Conservation (phyloP, 2,329 filamentous ascomycete genomes). For the Trichoderma semiorbis region DNA sequence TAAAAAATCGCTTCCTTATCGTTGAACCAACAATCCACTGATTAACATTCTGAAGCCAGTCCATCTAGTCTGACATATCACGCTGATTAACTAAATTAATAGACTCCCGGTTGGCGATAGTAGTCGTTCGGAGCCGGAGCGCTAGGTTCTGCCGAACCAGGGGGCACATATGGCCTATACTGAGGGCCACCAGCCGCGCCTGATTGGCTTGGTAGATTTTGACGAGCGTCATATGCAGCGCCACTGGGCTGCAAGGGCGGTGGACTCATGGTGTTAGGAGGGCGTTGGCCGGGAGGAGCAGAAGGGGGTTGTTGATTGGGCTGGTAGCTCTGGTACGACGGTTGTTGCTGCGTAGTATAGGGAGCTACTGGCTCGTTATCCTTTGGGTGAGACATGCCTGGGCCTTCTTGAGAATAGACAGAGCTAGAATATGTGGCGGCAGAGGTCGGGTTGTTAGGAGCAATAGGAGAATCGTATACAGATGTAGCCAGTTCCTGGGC, state of each 20-base stretch:
- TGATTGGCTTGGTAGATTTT: slow-evolving; percentile 48
- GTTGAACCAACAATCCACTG: not conserved
- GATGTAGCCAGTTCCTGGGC: slow-evolving; percentile 77
- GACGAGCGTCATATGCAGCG: slow-evolving; percentile 46
- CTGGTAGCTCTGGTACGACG: slow-evolving; percentile 44
- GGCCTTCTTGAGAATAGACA: slow-evolving; percentile 48
- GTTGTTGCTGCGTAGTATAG: slow-evolving; percentile 31
- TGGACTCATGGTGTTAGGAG: slow-evolving; percentile 36
- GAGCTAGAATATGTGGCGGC: slow-evolving; percentile 45
- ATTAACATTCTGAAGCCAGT: not conserved
- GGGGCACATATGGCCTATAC: slow-evolving; percentile 60
- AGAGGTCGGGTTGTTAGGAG: slow-evolving; percentile 46
- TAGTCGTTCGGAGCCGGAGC: slow-evolving; percentile 54
- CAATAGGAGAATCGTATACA: slow-evolving; percentile 71
- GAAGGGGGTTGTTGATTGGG: slow-evolving; percentile 39
- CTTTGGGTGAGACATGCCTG: slow-evolving; percentile 27
- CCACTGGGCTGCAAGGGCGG: slow-evolving; percentile 46
- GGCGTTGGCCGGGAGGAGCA: slow-evolving; percentile 32
- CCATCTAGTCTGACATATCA: not conserved
- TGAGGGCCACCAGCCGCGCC: slow-evolving; percentile 35
- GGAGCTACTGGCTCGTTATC: slow-evolving; percentile 29
- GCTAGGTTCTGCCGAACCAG: slow-evolving; percentile 39
- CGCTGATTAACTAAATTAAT: slow-evolving; percentile 20
- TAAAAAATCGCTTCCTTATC: not conserved
- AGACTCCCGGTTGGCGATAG: slow-evolving; percentile 46